Conservation (phyloP, 768 basidiomycete genomes). For the Lactarius pseudohatsudake region DNA sequence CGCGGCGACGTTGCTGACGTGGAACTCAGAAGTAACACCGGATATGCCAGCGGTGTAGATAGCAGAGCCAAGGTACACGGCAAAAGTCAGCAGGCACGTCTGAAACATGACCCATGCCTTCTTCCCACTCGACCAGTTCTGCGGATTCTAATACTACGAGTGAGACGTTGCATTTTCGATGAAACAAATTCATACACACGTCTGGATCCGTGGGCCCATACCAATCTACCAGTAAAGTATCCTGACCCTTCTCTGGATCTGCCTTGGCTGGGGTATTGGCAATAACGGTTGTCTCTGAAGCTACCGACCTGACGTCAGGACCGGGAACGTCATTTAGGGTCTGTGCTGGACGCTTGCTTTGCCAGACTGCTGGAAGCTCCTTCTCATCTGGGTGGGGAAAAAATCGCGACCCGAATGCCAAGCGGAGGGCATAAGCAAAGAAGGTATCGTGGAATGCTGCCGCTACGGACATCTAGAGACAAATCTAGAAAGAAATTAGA, state of each 20-base stretch:
- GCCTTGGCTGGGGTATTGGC: not conserved
- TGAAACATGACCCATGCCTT: constrained; percentile 36
- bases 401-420: constrained; percentile 29
- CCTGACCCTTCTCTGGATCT: constrained; percentile 23
- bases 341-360: constrained; percentile 18
- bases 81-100: constrained; percentile 38
- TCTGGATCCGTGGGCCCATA: constrained; percentile 30
- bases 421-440: constrained; percentile 36
- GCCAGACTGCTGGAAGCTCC: constrained; percentile 24
- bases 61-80: constrained; percentile 39
- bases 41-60: constrained; percentile 38
- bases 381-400: constrained; percentile 30
- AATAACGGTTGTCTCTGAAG: constrained; percentile 1
- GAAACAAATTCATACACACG: constrained; percentile 9
- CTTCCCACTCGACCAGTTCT: constrained; percentile 37
- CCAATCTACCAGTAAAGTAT: constrained; percentile 34
- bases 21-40: constrained; percentile 33
- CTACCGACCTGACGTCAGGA: constrained; percentile 3
- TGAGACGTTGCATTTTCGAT: not conserved
- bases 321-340: not conserved
- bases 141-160: constrained; percentile 5
- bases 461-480: constrained; percentile 6
- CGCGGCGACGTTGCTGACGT: constrained; percentile 34
- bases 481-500: no score
- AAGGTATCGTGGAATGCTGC: constrained; percentile 35